A percentile compares a stretch with the other conserved stretches of the same genome.
phyloP scores from a whole-genome alignment of 805 yeast species.

The Yarrowia osloensis region DNA sequence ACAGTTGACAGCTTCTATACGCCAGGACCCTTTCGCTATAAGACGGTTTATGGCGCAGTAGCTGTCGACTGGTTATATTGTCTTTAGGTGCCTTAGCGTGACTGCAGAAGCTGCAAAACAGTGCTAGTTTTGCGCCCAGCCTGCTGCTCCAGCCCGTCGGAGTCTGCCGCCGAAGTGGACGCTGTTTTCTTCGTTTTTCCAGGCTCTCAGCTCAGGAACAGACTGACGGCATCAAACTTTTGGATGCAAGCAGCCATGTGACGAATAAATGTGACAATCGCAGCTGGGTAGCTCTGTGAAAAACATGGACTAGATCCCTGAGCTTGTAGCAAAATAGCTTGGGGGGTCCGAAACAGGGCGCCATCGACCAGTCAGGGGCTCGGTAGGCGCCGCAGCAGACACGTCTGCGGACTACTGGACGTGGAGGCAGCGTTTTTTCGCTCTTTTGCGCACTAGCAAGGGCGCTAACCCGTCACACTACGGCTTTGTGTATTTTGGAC shows the following conservation, averaged over 20 bases:
- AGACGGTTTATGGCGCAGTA: background rate
- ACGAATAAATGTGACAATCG: background rate
- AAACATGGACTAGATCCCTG: background rate
- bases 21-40: background rate
- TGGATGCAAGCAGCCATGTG: slow-evolving; percentile 16
- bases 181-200: background rate
- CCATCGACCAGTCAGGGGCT: background rate
- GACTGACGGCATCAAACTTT: background rate
- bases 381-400: no score
- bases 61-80: background rate
- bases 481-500: background rate
- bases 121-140: background rate
- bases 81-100: background rate
- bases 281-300: background rate
- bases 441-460: background rate
- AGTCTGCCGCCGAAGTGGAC: no score
- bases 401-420: background rate
- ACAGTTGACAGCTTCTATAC: no score
- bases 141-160: no score
- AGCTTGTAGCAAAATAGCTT: no score
- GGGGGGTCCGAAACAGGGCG: background rate
- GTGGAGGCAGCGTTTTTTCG: no score
- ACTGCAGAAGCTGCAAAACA: background rate
- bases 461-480: background rate
- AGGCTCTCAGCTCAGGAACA: background rate